A percentile compares a stretch with the other conserved stretches of the same genome.
These are phyloP conservation scores for Phyllostachys edulis DNA, from an alignment of 176 grass and related monocot genomes.

Conservation along the genomic window DNA sequence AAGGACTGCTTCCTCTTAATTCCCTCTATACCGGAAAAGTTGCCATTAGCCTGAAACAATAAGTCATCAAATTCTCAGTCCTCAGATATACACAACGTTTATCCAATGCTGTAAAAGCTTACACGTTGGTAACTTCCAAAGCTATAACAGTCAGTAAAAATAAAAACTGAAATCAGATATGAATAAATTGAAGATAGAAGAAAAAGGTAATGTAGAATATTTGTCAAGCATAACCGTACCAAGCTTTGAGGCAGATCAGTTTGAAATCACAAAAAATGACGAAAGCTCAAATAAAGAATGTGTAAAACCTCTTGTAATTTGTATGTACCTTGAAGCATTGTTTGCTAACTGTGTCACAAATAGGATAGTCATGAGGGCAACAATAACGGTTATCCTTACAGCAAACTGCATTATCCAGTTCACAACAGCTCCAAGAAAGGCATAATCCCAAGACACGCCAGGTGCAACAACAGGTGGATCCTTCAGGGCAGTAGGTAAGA, in stretches of 20 bases:
- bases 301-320: not conserved
- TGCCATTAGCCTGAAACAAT: conserved; percentile 51
- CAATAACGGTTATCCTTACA: conserved; percentile 75
- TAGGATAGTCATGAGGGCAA: conserved; percentile 75
- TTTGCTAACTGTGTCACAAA: conserved; percentile 51
- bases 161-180: not conserved
- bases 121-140: not conserved
- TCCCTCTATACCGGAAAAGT: conserved; percentile 47
- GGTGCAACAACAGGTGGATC: conserved; percentile 81
- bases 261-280: not conserved
- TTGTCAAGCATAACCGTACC: not conserved
- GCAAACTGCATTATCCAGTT: conserved; percentile 72
- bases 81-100: not conserved
- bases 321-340: conserved; percentile 63
- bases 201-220: not conserved
- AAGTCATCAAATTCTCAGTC: not conserved
- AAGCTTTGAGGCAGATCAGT: not conserved
- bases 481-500: conserved; percentile 74
- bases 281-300: not conserved
- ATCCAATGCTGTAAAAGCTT: not conserved
- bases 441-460: conserved; percentile 73
- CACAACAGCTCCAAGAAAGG: conserved; percentile 91
- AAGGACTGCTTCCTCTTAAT: conserved; percentile 46
- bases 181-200: not conserved
- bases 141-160: not conserved